Evolutionary conservation across 1,139 yeast genomes (phyloP).

Genomic region (Debaryomyces nepalensis): DNA sequence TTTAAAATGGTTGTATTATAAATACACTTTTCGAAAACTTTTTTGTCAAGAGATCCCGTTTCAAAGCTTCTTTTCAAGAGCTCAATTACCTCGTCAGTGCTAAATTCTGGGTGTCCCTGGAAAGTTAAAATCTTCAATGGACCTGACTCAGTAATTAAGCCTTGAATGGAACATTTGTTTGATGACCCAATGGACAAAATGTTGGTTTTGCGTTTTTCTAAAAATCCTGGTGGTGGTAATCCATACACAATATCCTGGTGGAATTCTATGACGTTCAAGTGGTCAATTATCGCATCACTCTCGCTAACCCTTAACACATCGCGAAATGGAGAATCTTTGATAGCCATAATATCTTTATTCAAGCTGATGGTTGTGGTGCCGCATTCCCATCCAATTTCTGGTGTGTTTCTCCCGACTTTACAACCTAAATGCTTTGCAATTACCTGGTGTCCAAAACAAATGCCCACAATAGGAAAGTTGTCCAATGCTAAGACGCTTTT

Average conservation of each 20-base stretch:
- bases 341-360: slow-evolving; percentile 43
- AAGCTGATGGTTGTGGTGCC: slow-evolving; percentile 60
- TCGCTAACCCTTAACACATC: slow-evolving; percentile 26
- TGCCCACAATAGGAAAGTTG: slow-evolving; percentile 57
- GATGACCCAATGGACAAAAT: slow-evolving; percentile 57
- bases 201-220: slow-evolving; percentile 19
- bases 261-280: slow-evolving; percentile 56
- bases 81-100: slow-evolving; percentile 36
- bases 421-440: slow-evolving; percentile 69
- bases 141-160: slow-evolving; percentile 53
- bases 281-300: slow-evolving; percentile 19
- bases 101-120: slow-evolving; percentile 92
- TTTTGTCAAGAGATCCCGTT: slow-evolving; percentile 21
- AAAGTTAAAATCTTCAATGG: slow-evolving; percentile 58
- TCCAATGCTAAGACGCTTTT: slow-evolving; percentile 29
- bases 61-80: slow-evolving; percentile 29
- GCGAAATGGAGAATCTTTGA: slow-evolving; percentile 36
- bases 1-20: slow-evolving; percentile 35
- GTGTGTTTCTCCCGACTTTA: slow-evolving; percentile 56
- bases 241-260: slow-evolving; percentile 71
- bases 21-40: slow-evolving; percentile 30
- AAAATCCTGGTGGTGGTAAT: slow-evolving; percentile 41
- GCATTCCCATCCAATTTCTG: slow-evolving; percentile 69
- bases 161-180: slow-evolving; percentile 62
- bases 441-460: slow-evolving; percentile 90